These are phyloP conservation scores for Cyclotella choctawhatcheeana DNA, from an alignment of 108 stramenopile species.

Conservation along the genomic window DNA sequence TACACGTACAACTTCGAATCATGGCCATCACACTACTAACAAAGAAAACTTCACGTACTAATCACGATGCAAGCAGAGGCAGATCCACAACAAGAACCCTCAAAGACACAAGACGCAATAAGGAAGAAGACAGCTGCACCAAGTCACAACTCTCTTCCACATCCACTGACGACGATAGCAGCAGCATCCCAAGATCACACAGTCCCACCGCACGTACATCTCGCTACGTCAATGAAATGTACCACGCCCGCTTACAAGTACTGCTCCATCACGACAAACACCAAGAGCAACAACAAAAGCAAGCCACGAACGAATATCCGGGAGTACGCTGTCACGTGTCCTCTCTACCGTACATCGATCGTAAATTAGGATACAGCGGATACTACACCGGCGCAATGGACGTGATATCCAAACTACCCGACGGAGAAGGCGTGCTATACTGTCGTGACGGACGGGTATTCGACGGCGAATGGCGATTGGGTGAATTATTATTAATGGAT, in stretches of 20 bases:
- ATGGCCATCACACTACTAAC: too few relatives aligned
- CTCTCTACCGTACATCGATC: not conserved
- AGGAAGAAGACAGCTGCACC: too few relatives aligned
- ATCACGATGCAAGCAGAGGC: too few relatives aligned
- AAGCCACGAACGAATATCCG: constrained; percentile 1
- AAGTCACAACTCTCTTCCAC: too few relatives aligned
- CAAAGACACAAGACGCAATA: too few relatives aligned
- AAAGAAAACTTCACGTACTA: too few relatives aligned
- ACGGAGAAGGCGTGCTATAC: constrained; percentile 2
- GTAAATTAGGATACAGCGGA: not conserved
- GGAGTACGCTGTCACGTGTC: not conserved
- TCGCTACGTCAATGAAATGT: not conserved
- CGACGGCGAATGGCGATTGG: not conserved
- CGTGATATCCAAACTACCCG: not conserved
- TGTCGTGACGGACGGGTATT: constrained; percentile 1
- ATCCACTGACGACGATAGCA: too few relatives aligned
- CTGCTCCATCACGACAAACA: too few relatives aligned
- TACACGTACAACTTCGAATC: too few relatives aligned
- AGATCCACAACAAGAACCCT: too few relatives aligned
- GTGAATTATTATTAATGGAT: not conserved
- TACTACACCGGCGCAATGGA: not conserved
- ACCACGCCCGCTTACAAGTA: not conserved
- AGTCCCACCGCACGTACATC: not conserved
- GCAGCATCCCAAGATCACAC: not conserved
- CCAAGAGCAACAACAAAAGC: too few relatives aligned